Evolutionary conservation across 192 early-diverging fungal species (phyloP).

Genomic region (Diversispora epigaea): DNA sequence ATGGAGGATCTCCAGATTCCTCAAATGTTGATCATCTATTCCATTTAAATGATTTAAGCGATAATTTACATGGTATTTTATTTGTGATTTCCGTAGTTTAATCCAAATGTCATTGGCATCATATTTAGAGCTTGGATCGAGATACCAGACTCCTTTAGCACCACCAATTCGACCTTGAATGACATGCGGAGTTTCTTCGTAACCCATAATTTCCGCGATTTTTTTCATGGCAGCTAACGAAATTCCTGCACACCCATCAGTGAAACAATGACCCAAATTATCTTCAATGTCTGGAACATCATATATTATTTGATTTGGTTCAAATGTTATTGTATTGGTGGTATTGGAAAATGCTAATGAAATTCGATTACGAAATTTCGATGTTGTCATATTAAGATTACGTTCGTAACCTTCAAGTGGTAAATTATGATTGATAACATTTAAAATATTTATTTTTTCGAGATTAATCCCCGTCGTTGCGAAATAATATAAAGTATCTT

Average conservation of each 20-base stretch:
- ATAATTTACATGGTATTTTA: conserved; percentile 36
- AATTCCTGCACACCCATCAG: conserved; percentile 43
- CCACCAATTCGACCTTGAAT: conserved; percentile 44
- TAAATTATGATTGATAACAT: conserved; percentile 40
- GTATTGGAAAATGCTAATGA: conserved; percentile 39
- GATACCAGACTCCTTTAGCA: conserved; percentile 41
- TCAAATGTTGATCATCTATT: conserved; percentile 23
- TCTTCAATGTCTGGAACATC: conserved; percentile 16
- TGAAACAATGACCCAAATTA: conserved; percentile 34
- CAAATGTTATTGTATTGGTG: conserved; percentile 31
- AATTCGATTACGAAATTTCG: conserved; percentile 38
- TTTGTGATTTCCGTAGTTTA: conserved; percentile 33
- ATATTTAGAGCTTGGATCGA: conserved; percentile 28
- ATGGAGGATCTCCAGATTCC: conserved; percentile 38
- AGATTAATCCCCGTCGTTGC: conserved; percentile 37
- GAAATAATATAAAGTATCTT: conserved; percentile 33
- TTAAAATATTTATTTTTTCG: background rate
- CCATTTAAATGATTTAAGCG: background rate
- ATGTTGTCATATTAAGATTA: conserved; percentile 32
- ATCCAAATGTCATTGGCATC: conserved; percentile 31
- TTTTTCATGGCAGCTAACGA: conserved; percentile 36
- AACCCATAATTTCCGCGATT: conserved; percentile 24
- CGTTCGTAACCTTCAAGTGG: conserved; percentile 31
- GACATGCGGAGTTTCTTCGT: conserved; percentile 33
- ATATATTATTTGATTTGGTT: conserved; percentile 29